These are phyloP conservation scores for Emmonsiellopsis sp. DNA, from an alignment of 2,329 filamentous ascomycete genomes.

Conservation along the genomic window DNA sequence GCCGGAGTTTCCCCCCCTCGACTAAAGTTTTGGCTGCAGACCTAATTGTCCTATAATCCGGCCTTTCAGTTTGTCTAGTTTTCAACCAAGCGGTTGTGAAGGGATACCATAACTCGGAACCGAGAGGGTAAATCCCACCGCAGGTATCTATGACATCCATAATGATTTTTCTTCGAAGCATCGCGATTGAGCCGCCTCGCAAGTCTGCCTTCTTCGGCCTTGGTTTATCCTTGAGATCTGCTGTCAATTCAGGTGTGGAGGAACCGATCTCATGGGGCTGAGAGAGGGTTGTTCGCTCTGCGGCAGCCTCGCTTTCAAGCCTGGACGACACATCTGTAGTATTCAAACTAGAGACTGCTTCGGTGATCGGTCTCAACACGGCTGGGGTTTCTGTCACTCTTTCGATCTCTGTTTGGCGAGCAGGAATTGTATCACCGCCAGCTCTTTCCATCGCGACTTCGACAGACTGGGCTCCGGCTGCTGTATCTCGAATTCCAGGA, in stretches of 20 bases:
- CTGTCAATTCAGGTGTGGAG: background rate
- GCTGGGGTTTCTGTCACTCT: too few relatives aligned
- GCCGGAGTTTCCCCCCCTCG: conserved; percentile 41
- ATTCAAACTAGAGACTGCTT: background rate
- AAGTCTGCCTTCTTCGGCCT: conserved; percentile 7
- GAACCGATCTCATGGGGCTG: background rate
- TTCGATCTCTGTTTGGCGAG: too few relatives aligned
- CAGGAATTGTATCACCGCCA: too few relatives aligned
- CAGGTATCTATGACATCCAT: conserved; percentile 45
- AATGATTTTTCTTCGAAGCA: conserved; percentile 41
- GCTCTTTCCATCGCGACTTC: too few relatives aligned
- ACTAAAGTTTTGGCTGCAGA: conserved; percentile 42
- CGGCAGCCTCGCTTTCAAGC: background rate
- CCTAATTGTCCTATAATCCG: conserved; percentile 45
- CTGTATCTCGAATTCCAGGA: background rate
- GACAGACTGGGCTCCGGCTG: background rate
- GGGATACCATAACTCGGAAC: conserved; percentile 45
- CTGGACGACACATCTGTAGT: background rate
- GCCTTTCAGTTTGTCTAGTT: conserved; percentile 33
- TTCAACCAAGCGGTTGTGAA: conserved; percentile 46
- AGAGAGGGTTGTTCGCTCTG: background rate
- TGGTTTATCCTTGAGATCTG: background rate
- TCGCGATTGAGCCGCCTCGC: conserved; percentile 33
- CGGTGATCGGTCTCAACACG: too few relatives aligned
- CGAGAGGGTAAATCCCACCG: conserved; percentile 46